Evolutionary conservation across 2,329 filamentous ascomycete species (phyloP).

Genomic region (Talaromyces sp.): DNA sequence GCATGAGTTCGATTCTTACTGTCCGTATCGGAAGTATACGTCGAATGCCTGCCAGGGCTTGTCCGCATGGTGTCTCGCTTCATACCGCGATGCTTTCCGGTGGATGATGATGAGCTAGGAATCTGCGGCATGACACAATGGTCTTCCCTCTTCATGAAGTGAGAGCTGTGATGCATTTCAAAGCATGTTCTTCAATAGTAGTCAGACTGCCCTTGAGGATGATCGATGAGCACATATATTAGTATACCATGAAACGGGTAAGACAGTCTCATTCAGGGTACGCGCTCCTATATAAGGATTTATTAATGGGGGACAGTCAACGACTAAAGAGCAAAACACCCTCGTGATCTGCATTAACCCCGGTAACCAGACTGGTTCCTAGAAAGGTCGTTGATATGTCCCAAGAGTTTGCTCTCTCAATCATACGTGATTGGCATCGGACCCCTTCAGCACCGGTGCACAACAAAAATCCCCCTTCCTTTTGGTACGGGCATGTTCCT

Average conservation of each 20-base stretch:
- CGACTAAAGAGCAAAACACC: not conserved
- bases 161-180: not conserved
- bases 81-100: not conserved
- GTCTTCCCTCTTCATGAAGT: not conserved
- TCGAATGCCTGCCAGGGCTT: not conserved
- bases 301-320: not conserved
- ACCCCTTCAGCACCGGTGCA: not conserved
- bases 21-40: not conserved
- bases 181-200: not conserved
- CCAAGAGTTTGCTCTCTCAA: not conserved
- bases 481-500: conserved; percentile 1
- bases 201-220: not conserved
- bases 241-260: not conserved
- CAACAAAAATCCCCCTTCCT: not conserved
- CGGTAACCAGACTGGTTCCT: not conserved
- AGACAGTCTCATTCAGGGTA: not conserved
- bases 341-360: not conserved
- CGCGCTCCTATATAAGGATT: not conserved
- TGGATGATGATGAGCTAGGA: not conserved
- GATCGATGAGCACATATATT: not conserved
- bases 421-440: not conserved
- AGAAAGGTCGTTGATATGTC: not conserved
- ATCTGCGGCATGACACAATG: not conserved
- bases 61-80: not conserved
- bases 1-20: not conserved